Percentiles rank a stretch among this genome's conserved stretches.
Conservation (phyloP, 1,284 basidiomycete species). For the Coriolopsis trogii region DNA sequence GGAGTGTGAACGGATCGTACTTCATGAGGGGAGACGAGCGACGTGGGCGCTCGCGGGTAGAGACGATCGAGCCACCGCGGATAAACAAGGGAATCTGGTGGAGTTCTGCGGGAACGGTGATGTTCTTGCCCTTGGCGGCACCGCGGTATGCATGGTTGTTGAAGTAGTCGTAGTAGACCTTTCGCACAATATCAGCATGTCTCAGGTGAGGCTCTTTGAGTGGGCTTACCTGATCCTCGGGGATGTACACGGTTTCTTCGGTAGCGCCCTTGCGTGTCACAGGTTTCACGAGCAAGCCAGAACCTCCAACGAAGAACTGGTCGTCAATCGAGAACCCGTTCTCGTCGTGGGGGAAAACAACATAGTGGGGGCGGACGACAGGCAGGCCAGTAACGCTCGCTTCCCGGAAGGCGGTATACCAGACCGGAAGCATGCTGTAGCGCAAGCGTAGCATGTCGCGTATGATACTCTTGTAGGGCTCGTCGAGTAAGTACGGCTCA, state of each 20-base stretch:
- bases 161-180: constrained; percentile 98
- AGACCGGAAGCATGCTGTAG: constrained; percentile 88
- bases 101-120: constrained; percentile 80
- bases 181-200: background rate
- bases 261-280: constrained; percentile 78
- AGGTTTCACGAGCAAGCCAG: constrained; percentile 92
- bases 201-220: too few species aligned
- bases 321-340: constrained; percentile 89
- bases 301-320: constrained; percentile 91
- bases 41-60: constrained; percentile 86
- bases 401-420: constrained; percentile 97
- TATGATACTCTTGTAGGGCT: constrained; percentile 85
- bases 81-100: constrained; percentile 85
- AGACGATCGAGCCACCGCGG: constrained; percentile 90
- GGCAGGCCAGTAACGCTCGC: constrained; percentile 81
- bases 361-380: constrained; percentile 90
- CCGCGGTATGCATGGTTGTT: constrained; percentile 69
- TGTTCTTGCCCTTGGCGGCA: constrained; percentile 57
- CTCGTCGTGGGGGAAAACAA: constrained; percentile 88
- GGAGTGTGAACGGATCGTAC: constrained; percentile 91
- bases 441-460: constrained; percentile 82
- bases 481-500: constrained; percentile 92
- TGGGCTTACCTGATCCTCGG: constrained; percentile 80
- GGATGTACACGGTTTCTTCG: constrained; percentile 80
- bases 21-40: constrained; percentile 89